These are phyloP conservation scores for Kluyveromyces dobzhanskii DNA, from an alignment of 805 yeast species.

Conservation along the genomic window DNA sequence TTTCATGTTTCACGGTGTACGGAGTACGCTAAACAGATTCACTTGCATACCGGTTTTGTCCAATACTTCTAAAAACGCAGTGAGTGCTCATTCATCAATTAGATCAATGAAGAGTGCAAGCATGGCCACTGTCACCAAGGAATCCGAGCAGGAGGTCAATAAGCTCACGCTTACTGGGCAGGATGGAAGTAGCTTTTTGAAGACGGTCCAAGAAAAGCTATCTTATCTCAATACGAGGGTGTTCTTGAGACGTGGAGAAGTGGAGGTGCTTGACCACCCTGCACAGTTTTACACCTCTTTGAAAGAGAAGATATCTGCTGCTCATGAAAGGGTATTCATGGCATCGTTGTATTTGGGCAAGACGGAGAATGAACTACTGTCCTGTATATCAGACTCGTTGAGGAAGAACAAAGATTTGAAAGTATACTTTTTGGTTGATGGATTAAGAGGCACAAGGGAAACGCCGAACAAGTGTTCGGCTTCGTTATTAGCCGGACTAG, in stretches of 20 bases:
- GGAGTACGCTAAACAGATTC: not conserved
- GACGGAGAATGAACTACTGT: conserved; percentile 65
- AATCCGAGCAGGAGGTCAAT: not conserved
- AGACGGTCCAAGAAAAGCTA: conserved; percentile 9
- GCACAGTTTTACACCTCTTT: conserved; percentile 59
- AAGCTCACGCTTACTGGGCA: not conserved
- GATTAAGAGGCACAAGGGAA: conserved; percentile 87
- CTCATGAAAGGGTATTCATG: conserved; percentile 63
- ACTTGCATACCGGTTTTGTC: not conserved
- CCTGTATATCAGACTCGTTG: conserved; percentile 54
- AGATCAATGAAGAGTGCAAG: not conserved
- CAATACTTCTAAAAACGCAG: not conserved
- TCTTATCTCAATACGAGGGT: conserved; percentile 36
- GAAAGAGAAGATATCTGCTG: conserved; percentile 50
- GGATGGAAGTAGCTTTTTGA: conserved; percentile 7
- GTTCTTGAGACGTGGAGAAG: conserved; percentile 43
- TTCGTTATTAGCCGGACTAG: conserved; percentile 57
- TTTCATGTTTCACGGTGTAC: not conserved
- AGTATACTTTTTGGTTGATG: conserved; percentile 75
- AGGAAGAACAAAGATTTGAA: conserved; percentile 48
- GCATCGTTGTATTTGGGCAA: conserved; percentile 85
- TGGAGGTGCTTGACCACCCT: conserved; percentile 60
- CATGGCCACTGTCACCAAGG: not conserved
- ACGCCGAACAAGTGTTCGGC: conserved; percentile 77
- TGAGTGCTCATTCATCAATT: not conserved